A percentile compares a stretch with the other conserved stretches of the same genome.
phyloP scores from a whole-genome alignment of 108 stramenopile species.

The Tribonema minus region DNA sequence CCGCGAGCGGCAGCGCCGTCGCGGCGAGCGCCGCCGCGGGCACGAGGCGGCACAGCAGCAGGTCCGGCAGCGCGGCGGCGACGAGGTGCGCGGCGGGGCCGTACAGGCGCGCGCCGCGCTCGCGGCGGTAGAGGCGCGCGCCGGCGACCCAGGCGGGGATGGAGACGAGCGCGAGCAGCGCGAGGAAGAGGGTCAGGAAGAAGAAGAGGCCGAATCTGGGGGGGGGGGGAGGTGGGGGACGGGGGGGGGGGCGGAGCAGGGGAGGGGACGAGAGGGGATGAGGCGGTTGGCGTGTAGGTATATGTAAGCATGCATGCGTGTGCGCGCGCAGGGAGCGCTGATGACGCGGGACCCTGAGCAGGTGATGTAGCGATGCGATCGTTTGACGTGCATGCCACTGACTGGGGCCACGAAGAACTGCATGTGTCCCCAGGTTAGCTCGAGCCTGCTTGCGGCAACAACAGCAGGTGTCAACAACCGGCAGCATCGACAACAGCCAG shows the following conservation, averaged over 20 bases:
- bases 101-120: neutral
- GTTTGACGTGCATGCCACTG: too few relatives aligned
- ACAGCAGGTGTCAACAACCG: too few relatives aligned
- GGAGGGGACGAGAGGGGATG: neutral
- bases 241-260: neutral
- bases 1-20: neutral
- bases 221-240: neutral
- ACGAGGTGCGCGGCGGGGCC: conserved; percentile 14
- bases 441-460: too few relatives aligned
- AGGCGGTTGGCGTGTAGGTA: neutral
- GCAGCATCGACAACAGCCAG: too few relatives aligned
- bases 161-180: conserved; percentile 3
- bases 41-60: conserved; percentile 2
- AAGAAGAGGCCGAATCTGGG: conserved; percentile 7
- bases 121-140: conserved; percentile 17
- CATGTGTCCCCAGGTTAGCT: too few relatives aligned
- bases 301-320: neutral
- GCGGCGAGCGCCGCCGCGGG: conserved; percentile 6
- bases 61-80: conserved; percentile 3
- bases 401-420: too few relatives aligned
- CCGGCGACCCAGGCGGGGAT: neutral
- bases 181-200: neutral
- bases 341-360: neutral
- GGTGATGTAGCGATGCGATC: too few relatives aligned
- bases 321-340: neutral